Evolutionary conservation across 257 asterid genomes (phyloP).

Genomic region (Perilla frutescens): DNA sequence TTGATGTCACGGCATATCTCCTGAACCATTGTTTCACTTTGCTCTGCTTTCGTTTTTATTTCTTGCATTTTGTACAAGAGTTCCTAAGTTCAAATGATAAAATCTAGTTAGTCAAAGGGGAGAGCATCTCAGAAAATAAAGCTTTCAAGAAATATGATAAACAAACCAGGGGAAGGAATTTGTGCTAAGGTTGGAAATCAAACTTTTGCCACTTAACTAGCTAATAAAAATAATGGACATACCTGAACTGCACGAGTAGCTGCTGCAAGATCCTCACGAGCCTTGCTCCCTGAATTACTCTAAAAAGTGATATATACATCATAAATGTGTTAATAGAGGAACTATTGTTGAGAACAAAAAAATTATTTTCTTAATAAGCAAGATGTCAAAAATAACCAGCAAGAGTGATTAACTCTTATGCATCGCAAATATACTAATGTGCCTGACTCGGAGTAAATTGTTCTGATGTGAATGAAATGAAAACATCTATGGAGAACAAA

Average conservation of each 20-base stretch:
- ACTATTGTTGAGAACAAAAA: constrained; percentile 21
- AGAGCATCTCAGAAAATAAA: constrained; percentile 15
- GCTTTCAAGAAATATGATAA: constrained; percentile 29
- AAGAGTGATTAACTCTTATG: constrained; percentile 19
- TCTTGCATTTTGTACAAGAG: constrained; percentile 96
- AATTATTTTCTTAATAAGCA: constrained; percentile 1
- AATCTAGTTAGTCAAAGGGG: constrained; percentile 28
- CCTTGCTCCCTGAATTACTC: constrained; percentile 99
- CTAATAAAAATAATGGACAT: constrained; percentile 37
- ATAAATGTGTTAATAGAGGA: constrained; percentile 30
- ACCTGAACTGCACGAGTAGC: constrained; percentile 98
- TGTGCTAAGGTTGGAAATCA: constrained; percentile 26
- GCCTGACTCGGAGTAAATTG: constrained; percentile 22
- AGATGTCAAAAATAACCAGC: constrained; percentile 10
- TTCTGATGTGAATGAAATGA: constrained; percentile 19
- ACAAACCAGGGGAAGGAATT: constrained; percentile 22
- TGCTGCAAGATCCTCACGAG: constrained; percentile 97
- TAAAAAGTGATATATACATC: constrained; percentile 40
- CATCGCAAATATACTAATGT: constrained; percentile 26
- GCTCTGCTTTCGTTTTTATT: constrained; percentile 96
- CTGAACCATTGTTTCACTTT: constrained; percentile 99
- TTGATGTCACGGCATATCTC: constrained; percentile 99
- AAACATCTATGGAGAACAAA: not conserved
- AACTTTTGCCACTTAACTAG: constrained; percentile 24
- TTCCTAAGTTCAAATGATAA: constrained; percentile 61